These are phyloP conservation scores for Cryptococcus amylolentus DNA, from an alignment of 1,284 basidiomycete species.

Conservation along the genomic window DNA sequence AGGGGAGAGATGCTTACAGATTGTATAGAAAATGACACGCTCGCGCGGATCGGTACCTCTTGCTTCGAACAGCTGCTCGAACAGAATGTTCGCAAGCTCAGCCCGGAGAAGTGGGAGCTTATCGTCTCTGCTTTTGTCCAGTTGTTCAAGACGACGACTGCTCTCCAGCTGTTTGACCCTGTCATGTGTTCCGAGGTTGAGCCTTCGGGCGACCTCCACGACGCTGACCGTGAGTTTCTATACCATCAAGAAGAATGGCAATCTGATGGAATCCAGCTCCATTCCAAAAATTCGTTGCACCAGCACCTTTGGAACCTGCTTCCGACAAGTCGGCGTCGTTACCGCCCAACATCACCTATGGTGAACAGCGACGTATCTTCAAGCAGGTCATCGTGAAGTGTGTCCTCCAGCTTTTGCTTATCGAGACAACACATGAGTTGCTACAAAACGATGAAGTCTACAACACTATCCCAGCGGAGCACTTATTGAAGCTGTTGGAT, in stretches of 20 bases:
- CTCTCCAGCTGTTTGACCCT: conserved; percentile 94
- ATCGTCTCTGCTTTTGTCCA: conserved; percentile 92
- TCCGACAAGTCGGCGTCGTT: conserved; percentile 26
- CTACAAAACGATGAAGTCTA: conserved; percentile 91
- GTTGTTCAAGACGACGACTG: conserved; percentile 95
- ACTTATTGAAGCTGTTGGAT: conserved; percentile 86
- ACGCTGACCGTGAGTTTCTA: conserved; percentile 51
- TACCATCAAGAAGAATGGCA: neutral
- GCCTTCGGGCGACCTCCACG: conserved; percentile 52
- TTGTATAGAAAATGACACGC: conserved; percentile 85
- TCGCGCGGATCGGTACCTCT: conserved; percentile 95
- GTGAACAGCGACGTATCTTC: conserved; percentile 83
- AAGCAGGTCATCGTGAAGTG: conserved; percentile 99
- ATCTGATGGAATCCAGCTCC: conserved; percentile 25
- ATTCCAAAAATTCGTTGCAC: conserved; percentile 48
- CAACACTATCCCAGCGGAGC: conserved; percentile 86
- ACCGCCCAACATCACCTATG: conserved; percentile 34
- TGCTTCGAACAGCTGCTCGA: conserved; percentile 96
- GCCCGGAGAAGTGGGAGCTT: conserved; percentile 79
- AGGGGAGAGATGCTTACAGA: neutral
- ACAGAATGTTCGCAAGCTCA: conserved; percentile 87
- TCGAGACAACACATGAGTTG: conserved; percentile 96
- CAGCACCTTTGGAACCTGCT: conserved; percentile 42
- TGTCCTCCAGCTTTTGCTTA: conserved; percentile 91
- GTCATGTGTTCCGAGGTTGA: conserved; percentile 76